A percentile compares a stretch with the other conserved stretches of the same genome.
phyloP scores from a whole-genome alignment of 2,329 filamentous ascomycete genomes.

The Nothophaeocryptopus gaeumannii region DNA sequence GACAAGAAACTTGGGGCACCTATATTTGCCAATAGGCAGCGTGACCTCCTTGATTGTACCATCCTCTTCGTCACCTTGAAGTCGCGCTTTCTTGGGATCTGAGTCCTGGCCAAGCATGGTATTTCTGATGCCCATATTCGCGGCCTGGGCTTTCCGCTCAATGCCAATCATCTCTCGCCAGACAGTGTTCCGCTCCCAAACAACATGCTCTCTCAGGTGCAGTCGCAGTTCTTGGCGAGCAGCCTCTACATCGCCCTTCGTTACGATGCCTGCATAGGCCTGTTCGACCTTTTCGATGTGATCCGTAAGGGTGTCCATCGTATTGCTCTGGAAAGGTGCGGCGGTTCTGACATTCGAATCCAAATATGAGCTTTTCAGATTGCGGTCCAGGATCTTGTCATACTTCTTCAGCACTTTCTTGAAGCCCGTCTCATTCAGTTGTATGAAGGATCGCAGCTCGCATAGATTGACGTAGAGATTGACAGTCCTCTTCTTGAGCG shows the following conservation, averaged over 20 bases:
- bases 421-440: conserved; percentile 95
- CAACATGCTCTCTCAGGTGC: conserved; percentile 91
- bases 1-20: conserved; percentile 76
- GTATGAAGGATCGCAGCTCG: conserved; percentile 91
- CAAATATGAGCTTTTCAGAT: conserved; percentile 75
- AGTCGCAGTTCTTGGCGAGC: conserved; percentile 84
- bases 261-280: conserved; percentile 78
- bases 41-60: conserved; percentile 64
- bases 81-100: conserved; percentile 63
- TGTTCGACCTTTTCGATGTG: conserved; percentile 73
- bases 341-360: conserved; percentile 69
- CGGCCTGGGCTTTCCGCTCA: conserved; percentile 90
- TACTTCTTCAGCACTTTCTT: conserved; percentile 97
- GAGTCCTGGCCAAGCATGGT: conserved; percentile 75
- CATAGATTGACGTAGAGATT: conserved; percentile 87
- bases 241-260: conserved; percentile 70
- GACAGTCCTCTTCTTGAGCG: conserved; percentile 87
- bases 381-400: conserved; percentile 88
- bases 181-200: conserved; percentile 98
- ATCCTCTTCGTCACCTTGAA: conserved; percentile 81
- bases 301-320: conserved; percentile 67
- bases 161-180: conserved; percentile 99
- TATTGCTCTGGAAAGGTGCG: conserved; percentile 75
- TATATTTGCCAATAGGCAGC: conserved; percentile 77
- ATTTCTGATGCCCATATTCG: conserved; percentile 75